These are phyloP conservation scores for Vigna reflexopilosa DNA, from an alignment of 306 rosid genomes.

Conservation along the genomic window DNA sequence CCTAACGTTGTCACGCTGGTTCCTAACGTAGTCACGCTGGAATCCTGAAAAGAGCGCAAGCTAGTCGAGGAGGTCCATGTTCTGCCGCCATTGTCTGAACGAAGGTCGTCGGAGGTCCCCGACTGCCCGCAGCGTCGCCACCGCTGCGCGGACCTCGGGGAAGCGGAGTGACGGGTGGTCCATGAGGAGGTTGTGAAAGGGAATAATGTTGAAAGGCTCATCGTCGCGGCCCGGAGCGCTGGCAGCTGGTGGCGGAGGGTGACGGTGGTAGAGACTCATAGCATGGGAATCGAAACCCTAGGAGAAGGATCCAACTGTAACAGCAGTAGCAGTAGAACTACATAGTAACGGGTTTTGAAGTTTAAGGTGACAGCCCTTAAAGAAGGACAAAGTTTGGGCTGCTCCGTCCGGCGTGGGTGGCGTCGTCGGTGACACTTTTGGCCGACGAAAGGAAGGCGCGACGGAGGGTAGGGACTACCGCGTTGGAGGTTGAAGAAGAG, in stretches of 20 bases:
- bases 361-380: not conserved
- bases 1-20: conserved; percentile 83
- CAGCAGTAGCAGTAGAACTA: no score
- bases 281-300: conserved; percentile 49
- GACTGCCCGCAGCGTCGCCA: conserved; percentile 66
- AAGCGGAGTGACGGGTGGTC: conserved; percentile 91
- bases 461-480: no score
- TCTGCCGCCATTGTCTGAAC: no score
- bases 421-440: no score
- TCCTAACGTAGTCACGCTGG: conserved; percentile 82
- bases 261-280: conserved; percentile 57
- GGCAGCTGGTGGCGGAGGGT: conserved; percentile 11
- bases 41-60: conserved; percentile 84
- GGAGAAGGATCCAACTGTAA: not conserved
- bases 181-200: conserved; percentile 81
- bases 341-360: not conserved
- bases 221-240: conserved; percentile 42
- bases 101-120: conserved; percentile 73
- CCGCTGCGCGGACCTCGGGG: conserved; percentile 93
- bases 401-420: no score
- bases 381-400: no score
- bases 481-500: no score
- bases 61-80: conserved; percentile 81
- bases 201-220: conserved; percentile 82
- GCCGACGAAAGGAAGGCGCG: no score